Base-by-base conservation (phyloP, 768 basidiomycete species). In the Tylopilus plumbeoviolaceoides region DNA sequence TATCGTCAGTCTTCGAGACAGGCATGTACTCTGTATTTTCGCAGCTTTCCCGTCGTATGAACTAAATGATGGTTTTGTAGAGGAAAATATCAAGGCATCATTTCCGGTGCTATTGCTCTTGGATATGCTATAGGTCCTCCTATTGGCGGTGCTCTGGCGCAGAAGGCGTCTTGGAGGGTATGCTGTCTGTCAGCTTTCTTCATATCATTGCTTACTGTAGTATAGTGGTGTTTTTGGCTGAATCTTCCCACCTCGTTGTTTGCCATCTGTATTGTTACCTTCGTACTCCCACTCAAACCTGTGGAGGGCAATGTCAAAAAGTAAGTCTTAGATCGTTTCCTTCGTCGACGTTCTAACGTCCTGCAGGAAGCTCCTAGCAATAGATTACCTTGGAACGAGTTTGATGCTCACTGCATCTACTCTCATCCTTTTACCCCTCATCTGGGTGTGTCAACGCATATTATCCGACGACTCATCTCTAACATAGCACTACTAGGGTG, bases 31-130 rank as follows among this genome's bases (percentile, higher is more conserved):
- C 25, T 2, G 7, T 11, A 20, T 25, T 2, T 3, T 28, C 2
- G 11, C 14, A 17, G 20, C 2, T 3, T 47, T 25, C 7, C 41
- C 27, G 46, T 23, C 20, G 38, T 31, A 18, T 25, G 18, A 7
- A 31, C 35, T 33, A 12, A 33, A 17, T 1, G 15, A 8, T 17
- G 17, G 7, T 20, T 53, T 47, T 45, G 17, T 55, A 83, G 83
- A 56, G 87, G 87, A 23, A 89, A 89, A 69, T 90, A 88, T 60
- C 85, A 87, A 59, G 88, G 88, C 1, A 84, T 89, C 33, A 83
- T 85, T 20, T 81, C 83, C 4, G 80, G 75, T 5, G 75, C 80
- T 12, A 73, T 80, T 15, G 59, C 61, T 35, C 66, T 84, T 11
- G 83, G 85, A 4, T 87, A 83, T 59, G 78, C 80, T 0, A 73